Evolutionary conservation across 345 rosid genomes (phyloP).

Genomic region (Eucalyptus curtisii): DNA sequence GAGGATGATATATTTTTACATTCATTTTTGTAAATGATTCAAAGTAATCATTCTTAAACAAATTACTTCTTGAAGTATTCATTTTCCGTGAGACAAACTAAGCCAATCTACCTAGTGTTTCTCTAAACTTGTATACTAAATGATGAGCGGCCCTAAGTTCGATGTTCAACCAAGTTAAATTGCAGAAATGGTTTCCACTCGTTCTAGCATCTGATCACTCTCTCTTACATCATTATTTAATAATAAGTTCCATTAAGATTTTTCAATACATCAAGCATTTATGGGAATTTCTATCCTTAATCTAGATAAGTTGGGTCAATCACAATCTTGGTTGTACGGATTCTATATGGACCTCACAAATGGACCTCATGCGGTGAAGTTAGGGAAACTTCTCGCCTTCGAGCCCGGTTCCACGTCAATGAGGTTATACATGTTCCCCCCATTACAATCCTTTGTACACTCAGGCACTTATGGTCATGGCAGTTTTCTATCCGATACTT

Average conservation of each 20-base stretch:
- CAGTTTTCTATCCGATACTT: too few species aligned
- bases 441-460: background rate
- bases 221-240: too few species aligned
- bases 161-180: background rate
- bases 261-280: background rate
- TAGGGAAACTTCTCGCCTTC: background rate
- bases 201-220: background rate
- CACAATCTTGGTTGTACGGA: background rate
- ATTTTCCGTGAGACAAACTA: accelerated
- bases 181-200: background rate
- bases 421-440: background rate
- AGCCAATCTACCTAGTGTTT: accelerated
- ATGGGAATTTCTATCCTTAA: background rate
- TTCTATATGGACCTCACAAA: background rate
- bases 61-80: accelerated
- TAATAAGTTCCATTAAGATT: background rate
- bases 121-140: background rate
- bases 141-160: background rate
- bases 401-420: background rate
- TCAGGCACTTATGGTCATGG: too few species aligned
- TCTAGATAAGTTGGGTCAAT: background rate
- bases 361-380: background rate
- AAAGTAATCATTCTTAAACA: background rate
- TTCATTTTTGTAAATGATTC: background rate
- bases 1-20: background rate